phyloP scores from a whole-genome alignment of 2,329 filamentous ascomycete species.

The Ustulina deusta region DNA sequence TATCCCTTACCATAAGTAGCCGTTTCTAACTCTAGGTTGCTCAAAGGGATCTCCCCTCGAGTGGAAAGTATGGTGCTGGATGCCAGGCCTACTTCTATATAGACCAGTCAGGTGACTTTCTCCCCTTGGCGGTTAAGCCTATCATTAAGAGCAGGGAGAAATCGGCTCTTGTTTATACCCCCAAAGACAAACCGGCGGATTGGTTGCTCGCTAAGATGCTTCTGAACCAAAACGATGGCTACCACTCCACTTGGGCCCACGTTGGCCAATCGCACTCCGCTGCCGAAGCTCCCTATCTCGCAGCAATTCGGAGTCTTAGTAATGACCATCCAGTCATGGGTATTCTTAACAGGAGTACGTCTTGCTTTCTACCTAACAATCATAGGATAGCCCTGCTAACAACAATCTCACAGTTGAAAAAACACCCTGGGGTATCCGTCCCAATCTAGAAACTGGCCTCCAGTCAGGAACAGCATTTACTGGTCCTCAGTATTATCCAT shows the following conservation, averaged over 20 bases:
- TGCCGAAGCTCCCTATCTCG: slow-evolving; percentile 57
- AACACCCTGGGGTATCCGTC: slow-evolving; percentile 49
- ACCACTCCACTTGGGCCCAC: slow-evolving; percentile 58
- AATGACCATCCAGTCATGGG: slow-evolving; percentile 58
- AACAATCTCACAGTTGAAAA: slow-evolving; percentile 45
- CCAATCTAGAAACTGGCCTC: slow-evolving; percentile 41
- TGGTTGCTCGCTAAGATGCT: slow-evolving; percentile 64
- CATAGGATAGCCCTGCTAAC: slow-evolving; percentile 19
- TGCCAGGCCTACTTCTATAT: slow-evolving; percentile 63
- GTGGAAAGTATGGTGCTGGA: slow-evolving; percentile 53
- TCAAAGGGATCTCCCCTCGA: slow-evolving; percentile 28
- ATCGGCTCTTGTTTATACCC: slow-evolving; percentile 59
- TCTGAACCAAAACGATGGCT: slow-evolving; percentile 62
- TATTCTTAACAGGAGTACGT: slow-evolving; percentile 53
- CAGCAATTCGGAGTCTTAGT: slow-evolving; percentile 59
- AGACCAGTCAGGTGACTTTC: slow-evolving; percentile 54
- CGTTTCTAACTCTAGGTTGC: background rate
- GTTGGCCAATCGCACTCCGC: slow-evolving; percentile 58
- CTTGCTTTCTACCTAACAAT: background rate
- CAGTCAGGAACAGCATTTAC: slow-evolving; percentile 19
- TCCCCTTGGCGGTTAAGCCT: slow-evolving; percentile 60
- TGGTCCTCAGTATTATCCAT: slow-evolving; percentile 50
- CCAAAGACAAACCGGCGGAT: slow-evolving; percentile 56
- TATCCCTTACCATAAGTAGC: background rate
- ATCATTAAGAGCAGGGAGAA: slow-evolving; percentile 54